Evolutionary conservation across 768 basidiomycete genomes (phyloP).

Genomic region (Tricholoma sp.): DNA sequence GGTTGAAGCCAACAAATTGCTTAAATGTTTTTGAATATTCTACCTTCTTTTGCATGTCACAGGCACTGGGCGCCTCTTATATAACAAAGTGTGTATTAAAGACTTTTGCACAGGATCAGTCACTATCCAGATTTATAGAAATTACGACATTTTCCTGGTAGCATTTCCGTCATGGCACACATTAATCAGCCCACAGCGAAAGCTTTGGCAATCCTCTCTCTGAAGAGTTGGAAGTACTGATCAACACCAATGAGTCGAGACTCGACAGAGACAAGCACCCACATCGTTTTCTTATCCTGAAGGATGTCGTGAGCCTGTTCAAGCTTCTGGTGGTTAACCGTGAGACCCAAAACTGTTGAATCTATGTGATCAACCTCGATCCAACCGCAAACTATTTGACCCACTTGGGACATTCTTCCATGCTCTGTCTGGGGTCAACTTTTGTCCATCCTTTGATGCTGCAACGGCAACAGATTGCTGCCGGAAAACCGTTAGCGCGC

Average conservation of each 20-base stretch:
- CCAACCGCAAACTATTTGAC: not conserved
- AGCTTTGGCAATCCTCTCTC: conserved; percentile 2
- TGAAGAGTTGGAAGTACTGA: not conserved
- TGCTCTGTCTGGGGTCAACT: not conserved
- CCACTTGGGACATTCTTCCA: not conserved
- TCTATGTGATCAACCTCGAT: not conserved
- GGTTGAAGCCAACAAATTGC: conserved; percentile 7
- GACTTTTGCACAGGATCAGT: not conserved
- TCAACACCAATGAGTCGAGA: not conserved
- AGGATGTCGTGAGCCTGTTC: not conserved
- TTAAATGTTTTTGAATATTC: conserved; percentile 10
- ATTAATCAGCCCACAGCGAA: not conserved
- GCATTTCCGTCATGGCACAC: not conserved
- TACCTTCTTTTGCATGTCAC: not conserved
- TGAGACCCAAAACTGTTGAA: not conserved
- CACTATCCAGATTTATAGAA: not conserved
- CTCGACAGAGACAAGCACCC: not conserved
- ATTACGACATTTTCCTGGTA: not conserved
- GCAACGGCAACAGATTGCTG: not conserved
- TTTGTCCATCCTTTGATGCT: not conserved
- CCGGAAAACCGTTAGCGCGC: not conserved
- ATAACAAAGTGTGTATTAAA: not conserved
- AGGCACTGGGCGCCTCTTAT: not conserved
- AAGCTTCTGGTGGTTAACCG: not conserved
- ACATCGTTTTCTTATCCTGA: conserved; percentile 4